These are phyloP conservation scores for Mediolabrus comicus DNA, from an alignment of 108 stramenopile genomes.

Conservation along the genomic window DNA sequence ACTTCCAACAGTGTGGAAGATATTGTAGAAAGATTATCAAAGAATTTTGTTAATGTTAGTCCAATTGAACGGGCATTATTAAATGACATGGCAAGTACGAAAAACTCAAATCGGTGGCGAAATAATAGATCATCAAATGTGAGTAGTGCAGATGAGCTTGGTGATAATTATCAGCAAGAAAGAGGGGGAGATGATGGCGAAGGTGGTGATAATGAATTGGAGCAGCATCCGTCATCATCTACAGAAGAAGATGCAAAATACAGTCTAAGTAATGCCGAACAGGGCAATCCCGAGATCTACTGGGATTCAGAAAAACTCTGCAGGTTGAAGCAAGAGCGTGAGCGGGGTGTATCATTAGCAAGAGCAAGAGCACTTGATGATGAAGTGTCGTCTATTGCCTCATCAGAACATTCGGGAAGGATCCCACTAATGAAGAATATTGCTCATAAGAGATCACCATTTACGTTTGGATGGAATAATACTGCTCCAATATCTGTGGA, in stretches of 20 bases:
- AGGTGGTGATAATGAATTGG: too few species aligned
- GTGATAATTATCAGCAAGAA: too few species aligned
- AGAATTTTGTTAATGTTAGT: slow-evolving; percentile 2
- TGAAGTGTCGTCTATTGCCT: slow-evolving; percentile 16
- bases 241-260: not conserved
- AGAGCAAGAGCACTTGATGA: not conserved
- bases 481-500: not conserved
- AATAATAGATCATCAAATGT: not conserved
- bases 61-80: slow-evolving; percentile 6
- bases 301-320: not conserved
- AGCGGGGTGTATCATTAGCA: slow-evolving; percentile 3
- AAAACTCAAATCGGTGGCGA: slow-evolving; percentile 10
- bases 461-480: not conserved
- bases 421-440: not conserved
- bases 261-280: not conserved
- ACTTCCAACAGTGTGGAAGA: not conserved
- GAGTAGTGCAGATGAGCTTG: not conserved
- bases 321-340: not conserved
- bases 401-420: slow-evolving; percentile 13
- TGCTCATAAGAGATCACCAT: not conserved
- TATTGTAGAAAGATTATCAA: not conserved
- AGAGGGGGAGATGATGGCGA: too few species aligned
- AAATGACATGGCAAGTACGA: not conserved
- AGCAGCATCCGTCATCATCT: too few species aligned
- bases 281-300: not conserved